These are phyloP conservation scores for Arctostaphylos glauca DNA, from an alignment of 148 eudicot species.

Conservation along the genomic window DNA sequence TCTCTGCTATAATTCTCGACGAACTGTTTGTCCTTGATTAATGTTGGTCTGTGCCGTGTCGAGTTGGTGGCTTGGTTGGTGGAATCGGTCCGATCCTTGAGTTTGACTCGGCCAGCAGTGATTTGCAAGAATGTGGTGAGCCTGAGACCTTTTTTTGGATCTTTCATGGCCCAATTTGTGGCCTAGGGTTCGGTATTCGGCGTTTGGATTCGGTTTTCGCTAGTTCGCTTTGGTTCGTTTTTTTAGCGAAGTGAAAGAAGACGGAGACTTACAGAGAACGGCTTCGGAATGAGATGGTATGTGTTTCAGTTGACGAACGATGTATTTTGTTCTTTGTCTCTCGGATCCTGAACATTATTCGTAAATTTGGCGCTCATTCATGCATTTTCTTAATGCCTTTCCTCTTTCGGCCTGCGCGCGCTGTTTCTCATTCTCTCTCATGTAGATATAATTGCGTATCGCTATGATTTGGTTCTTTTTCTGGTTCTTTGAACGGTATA, in stretches of 20 bases:
- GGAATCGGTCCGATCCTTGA: conserved; percentile 38
- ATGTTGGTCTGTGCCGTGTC: conserved; percentile 11
- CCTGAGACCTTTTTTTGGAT: conserved; percentile 14
- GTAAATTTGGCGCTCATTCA: conserved; percentile 14
- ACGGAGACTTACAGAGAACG: conserved; percentile 43
- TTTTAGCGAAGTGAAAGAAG: conserved; percentile 27
- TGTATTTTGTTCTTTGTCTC: conserved; percentile 10
- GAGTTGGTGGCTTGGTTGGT: conserved; percentile 40
- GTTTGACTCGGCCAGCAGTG: conserved; percentile 28
- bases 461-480: background rate
- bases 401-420: no score
- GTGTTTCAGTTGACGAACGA: background rate
- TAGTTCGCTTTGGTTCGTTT: background rate
- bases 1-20: conserved; percentile 2
- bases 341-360: conserved; percentile 20
- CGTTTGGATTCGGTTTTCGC: conserved; percentile 1
- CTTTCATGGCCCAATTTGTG: conserved; percentile 42
- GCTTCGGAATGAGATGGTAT: conserved; percentile 78
- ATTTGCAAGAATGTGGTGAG: conserved; percentile 61
- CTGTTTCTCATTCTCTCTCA: background rate
- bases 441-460: background rate
- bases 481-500: background rate
- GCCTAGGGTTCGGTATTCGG: conserved; percentile 37
- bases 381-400: background rate
- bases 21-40: background rate